Evolutionary conservation across 805 yeast genomes (phyloP), one percentile per base, ranked within the genome.

Genomic region (Candida ulmi): DNA sequence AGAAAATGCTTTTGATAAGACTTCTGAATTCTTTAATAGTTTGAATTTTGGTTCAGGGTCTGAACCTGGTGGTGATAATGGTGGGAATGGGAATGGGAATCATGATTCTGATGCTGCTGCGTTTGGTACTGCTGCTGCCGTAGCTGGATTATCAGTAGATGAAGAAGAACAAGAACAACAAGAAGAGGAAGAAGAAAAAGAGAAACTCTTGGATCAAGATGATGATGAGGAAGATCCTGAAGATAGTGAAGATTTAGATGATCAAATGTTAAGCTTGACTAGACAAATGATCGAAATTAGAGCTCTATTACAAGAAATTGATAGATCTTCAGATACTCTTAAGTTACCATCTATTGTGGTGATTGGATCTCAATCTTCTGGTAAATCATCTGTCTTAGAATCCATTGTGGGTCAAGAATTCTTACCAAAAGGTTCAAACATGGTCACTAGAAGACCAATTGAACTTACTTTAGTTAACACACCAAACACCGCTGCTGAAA

Each of bases 401-500:
- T 78, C 96, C 7, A 85, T 93, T 42, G 99, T 93, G 5, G 99
- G 99, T n/a, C 95, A 86, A 51, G 97, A 93, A 58, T 93, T 93
- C 51, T 66, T 93, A 42, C 99, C 99, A 27, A 93, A 93, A 61
- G 99, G 99, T 25, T 78, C 87, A 31, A 93, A 95, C 58, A 95
- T 93, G 99, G 99, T 95, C 26, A 93, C 99, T 0, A 77, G 98
- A 60, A 75, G 99, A 52, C 99, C 99, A 2, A 91, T 93, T 35
- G 99, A 93, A 64, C 71, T 93, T 47, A 95, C 99, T 0, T 69
- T 93, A 36, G 82, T 93, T 8, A 90, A 93, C 57, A 78, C 95
- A 3, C 90, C 95, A n/a, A 71, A 71, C 31, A 60, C 79, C 1
- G 88, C 88, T 2, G 83, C 90, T 7, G 95, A 87, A 48, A 77